These are phyloP conservation scores for Aquilaria agallochum DNA, from an alignment of 441 rosid genomes.

Conservation along the genomic window DNA sequence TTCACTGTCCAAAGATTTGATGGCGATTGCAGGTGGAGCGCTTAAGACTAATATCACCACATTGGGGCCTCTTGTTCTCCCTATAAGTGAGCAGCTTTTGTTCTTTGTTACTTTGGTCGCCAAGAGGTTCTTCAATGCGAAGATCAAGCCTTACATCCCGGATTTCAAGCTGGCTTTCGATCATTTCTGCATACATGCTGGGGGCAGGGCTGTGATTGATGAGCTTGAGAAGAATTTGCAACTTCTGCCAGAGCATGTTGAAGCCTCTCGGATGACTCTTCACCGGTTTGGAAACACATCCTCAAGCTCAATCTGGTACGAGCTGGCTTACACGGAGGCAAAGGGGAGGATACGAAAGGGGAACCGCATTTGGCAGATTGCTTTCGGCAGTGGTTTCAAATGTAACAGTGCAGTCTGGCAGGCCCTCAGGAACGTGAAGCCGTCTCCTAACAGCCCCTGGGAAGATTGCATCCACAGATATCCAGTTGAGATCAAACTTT, in stretches of 20 bases:
- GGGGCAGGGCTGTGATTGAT: constrained; percentile 90
- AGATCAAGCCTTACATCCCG: constrained; percentile 74
- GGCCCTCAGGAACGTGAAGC: constrained; percentile 55
- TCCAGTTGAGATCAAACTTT: constrained; percentile 51
- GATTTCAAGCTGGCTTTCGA: constrained; percentile 89
- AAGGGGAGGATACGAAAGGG: constrained; percentile 80
- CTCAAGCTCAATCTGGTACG: constrained; percentile 94
- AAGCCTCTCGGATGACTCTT: constrained; percentile 90
- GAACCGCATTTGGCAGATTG: constrained; percentile 85
- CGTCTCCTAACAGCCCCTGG: constrained; percentile 75
- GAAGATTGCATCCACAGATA: constrained; percentile 74
- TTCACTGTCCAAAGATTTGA: constrained; percentile 78
- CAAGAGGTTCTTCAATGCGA: constrained; percentile 61
- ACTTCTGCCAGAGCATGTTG: constrained; percentile 68
- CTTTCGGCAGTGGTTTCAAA: constrained; percentile 90
- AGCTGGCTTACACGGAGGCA: constrained; percentile 80
- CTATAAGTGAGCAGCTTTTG: constrained; percentile 81
- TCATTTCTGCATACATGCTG: constrained; percentile 93
- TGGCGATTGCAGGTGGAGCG: constrained; percentile 85
- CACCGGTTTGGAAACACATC: constrained; percentile 97
- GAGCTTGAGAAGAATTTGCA: constrained; percentile 89
- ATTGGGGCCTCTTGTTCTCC: constrained; percentile 87
- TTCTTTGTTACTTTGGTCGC: constrained; percentile 60
- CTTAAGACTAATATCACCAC: constrained; percentile 83
- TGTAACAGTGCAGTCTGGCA: constrained; percentile 94